A percentile compares a stretch with the other conserved stretches of the same genome.
Conservation (phyloP, 2,329 filamentous ascomycete genomes). For the Alternaria brassicae region DNA sequence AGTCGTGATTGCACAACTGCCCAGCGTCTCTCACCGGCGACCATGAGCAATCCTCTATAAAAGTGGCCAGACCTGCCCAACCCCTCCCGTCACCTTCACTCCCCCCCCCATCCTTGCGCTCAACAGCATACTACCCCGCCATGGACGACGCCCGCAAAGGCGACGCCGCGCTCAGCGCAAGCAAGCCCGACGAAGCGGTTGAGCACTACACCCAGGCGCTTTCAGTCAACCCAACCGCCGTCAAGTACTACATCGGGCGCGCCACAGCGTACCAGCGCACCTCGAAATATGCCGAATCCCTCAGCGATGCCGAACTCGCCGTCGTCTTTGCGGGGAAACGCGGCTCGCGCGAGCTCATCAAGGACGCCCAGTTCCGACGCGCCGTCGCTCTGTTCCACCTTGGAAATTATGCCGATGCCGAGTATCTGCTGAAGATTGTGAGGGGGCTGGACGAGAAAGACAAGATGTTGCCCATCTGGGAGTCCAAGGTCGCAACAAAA, state of each 20-base stretch:
- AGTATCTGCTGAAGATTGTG: slow-evolving; percentile 69
- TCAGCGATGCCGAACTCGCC: slow-evolving; percentile 58
- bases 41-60: not conserved
- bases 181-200: slow-evolving; percentile 73
- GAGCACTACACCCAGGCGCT: slow-evolving; percentile 70
- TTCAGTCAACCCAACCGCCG: slow-evolving; percentile 67
- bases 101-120: not conserved
- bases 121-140: slow-evolving; percentile 27
- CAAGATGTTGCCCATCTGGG: slow-evolving; percentile 65
- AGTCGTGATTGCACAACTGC: not conserved
- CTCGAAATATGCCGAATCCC: slow-evolving; percentile 57
- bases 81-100: not conserved
- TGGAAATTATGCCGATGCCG: slow-evolving; percentile 75
- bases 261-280: slow-evolving; percentile 78
- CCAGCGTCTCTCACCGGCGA: not conserved
- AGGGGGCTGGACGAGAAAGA: slow-evolving; percentile 61
- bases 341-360: slow-evolving; percentile 76
- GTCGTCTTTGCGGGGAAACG: slow-evolving; percentile 73
- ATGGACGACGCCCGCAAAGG: slow-evolving; percentile 66
- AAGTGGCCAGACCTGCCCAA: not conserved
- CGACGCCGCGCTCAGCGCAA: slow-evolving; percentile 65
- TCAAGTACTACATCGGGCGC: slow-evolving; percentile 81
- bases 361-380: slow-evolving; percentile 81
- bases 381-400: slow-evolving; percentile 76
- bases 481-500: slow-evolving; percentile 62